Percentiles rank a stretch among this genome's conserved stretches.
Conservation (phyloP, 768 basidiomycete species). For the Hygrophorus pudorinus region DNA sequence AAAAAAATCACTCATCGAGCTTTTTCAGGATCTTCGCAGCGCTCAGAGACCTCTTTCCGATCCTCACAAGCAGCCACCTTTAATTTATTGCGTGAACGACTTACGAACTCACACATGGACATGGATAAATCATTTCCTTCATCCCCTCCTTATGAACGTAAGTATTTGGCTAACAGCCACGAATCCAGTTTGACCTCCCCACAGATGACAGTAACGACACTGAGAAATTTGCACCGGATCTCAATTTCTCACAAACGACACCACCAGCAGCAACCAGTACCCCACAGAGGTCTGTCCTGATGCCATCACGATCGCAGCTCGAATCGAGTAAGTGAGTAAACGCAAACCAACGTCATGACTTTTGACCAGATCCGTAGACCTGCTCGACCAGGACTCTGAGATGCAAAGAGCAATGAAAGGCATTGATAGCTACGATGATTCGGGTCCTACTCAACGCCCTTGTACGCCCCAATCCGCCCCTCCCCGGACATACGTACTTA, state of each 20-base stretch:
- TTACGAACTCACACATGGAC: constrained; percentile 27
- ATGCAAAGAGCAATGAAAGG: constrained; percentile 58
- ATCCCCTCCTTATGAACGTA: constrained; percentile 26
- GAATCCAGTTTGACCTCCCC: constrained; percentile 6
- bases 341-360: constrained; percentile 5
- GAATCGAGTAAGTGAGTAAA: constrained; percentile 42
- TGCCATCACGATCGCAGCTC: constrained; percentile 42
- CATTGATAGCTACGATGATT: constrained; percentile 38
- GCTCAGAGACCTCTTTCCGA: constrained; percentile 26
- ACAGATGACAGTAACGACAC: constrained; percentile 28
- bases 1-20: constrained; percentile 7
- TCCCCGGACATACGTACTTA: not conserved
- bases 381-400: constrained; percentile 60
- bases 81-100: constrained; percentile 36
- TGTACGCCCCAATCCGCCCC: constrained; percentile 5
- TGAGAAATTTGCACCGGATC: constrained; percentile 26
- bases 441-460: constrained; percentile 12
- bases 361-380: constrained; percentile 30
- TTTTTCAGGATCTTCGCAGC: constrained; percentile 14
- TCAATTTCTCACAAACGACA: constrained; percentile 28
- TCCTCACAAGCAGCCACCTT: constrained; percentile 37
- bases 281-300: constrained; percentile 43
- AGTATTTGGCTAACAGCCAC: constrained; percentile 12
- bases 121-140: constrained; percentile 26
- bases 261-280: constrained; percentile 47